Evolutionary conservation across 768 basidiomycete genomes (phyloP).

Genomic region (Rossbeevera mucosa): DNA sequence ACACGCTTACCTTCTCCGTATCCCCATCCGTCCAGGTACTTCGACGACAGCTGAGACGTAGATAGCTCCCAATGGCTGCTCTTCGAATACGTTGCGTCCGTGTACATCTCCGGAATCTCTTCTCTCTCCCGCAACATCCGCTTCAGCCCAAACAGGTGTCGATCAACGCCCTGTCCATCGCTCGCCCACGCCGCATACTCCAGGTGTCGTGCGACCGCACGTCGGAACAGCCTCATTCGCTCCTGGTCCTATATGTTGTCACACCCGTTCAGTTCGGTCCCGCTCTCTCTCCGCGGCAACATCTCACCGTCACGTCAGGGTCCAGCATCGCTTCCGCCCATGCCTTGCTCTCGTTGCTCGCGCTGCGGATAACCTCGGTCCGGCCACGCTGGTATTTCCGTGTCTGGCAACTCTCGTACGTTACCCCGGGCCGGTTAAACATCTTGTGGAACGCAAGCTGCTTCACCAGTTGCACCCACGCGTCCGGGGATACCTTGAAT

Average conservation of each 20-base stretch:
- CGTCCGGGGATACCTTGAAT: slow-evolving; percentile 83
- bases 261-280: slow-evolving; percentile 3
- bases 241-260: slow-evolving; percentile 45
- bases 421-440: slow-evolving; percentile 65
- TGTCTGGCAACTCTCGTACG: slow-evolving; percentile 94
- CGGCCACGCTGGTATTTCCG: slow-evolving; percentile 85
- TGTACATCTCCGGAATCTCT: slow-evolving; percentile 66
- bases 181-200: slow-evolving; percentile 89
- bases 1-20: slow-evolving; percentile 79
- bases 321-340: slow-evolving; percentile 91
- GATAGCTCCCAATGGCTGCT: slow-evolving; percentile 91
- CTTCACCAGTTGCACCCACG: slow-evolving; percentile 92
- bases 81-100: slow-evolving; percentile 60
- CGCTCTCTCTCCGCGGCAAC: background rate
- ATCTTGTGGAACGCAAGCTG: slow-evolving; percentile 94
- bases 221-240: slow-evolving; percentile 64
- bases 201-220: slow-evolving; percentile 76
- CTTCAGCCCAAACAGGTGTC: slow-evolving; percentile 93
- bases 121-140: slow-evolving; percentile 74
- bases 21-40: slow-evolving; percentile 91
- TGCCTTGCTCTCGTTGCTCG: slow-evolving; percentile 74
- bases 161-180: slow-evolving; percentile 90
- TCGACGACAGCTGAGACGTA: slow-evolving; percentile 80
- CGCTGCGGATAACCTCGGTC: slow-evolving; percentile 91
- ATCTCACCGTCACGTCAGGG: slow-evolving; percentile 43